Conservation (phyloP, 2,329 filamentous ascomycete genomes). For the Beauveria scarabaeidicola region DNA sequence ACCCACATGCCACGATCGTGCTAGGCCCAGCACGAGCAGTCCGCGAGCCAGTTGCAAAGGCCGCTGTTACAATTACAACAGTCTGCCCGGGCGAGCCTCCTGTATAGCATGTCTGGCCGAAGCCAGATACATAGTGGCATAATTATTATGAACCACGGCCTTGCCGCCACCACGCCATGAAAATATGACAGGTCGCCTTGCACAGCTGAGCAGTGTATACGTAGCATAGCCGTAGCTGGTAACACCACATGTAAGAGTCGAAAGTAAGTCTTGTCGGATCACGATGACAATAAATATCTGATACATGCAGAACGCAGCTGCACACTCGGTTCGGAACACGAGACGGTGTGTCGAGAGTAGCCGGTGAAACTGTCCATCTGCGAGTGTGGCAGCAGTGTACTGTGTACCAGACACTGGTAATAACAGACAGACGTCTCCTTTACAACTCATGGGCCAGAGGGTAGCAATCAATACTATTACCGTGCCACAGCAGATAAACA, state of each 20-base stretch:
- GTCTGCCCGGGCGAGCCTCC: neutral
- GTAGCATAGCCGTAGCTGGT: neutral
- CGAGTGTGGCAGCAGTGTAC: too few relatives aligned
- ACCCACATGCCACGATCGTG: too few relatives aligned
- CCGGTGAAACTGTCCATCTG: too few relatives aligned
- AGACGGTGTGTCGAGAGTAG: neutral
- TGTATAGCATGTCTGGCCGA: neutral
- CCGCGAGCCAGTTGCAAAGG: neutral
- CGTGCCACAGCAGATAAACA: neutral
- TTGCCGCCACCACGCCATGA: neutral
- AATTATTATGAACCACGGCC: neutral
- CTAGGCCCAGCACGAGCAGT: neutral
- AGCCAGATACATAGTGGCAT: neutral
- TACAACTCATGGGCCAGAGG: neutral
- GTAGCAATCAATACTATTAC: neutral
- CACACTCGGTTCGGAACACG: neutral
- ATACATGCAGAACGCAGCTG: neutral
- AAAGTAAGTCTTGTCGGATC: too few relatives aligned
- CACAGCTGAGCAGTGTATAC: neutral
- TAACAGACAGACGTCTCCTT: neutral
- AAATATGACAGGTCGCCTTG: neutral
- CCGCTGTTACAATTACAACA: too few relatives aligned
- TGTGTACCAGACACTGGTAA: too few relatives aligned
- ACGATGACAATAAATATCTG: neutral
- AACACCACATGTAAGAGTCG: neutral